Conservation (phyloP, 2,329 filamentous ascomycete genomes). For the Sphaerulina musiva region DNA sequence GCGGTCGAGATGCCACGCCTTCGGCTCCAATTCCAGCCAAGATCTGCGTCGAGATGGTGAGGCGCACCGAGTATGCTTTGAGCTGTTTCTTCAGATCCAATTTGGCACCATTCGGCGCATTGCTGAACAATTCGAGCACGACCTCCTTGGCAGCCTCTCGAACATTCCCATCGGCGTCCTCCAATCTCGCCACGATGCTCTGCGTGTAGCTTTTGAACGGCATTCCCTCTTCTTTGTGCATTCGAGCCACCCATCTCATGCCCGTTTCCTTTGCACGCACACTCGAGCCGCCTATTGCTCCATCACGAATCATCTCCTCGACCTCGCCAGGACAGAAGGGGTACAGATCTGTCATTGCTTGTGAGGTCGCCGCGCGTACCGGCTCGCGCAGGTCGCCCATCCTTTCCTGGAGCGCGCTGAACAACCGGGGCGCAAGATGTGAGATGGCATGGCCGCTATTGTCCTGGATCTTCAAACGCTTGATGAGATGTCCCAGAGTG, state of each 20-base stretch:
- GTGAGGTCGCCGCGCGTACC: conserved; percentile 65
- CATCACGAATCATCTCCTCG: conserved; percentile 71
- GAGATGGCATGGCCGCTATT: conserved; percentile 62
- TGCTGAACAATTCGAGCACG: conserved; percentile 79
- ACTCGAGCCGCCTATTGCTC: conserved; percentile 72
- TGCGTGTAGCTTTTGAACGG: conserved; percentile 80
- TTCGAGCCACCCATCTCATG: conserved; percentile 80
- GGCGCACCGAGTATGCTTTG: conserved; percentile 74
- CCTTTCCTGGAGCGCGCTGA: conserved; percentile 73
- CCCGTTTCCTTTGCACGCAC: conserved; percentile 75
- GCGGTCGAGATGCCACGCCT: conserved; percentile 19
- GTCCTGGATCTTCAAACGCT: conserved; percentile 78
- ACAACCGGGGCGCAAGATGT: conserved; percentile 60
- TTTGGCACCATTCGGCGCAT: conserved; percentile 75
- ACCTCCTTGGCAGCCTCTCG: conserved; percentile 76
- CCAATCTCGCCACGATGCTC: conserved; percentile 73
- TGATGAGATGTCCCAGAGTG: conserved; percentile 78
- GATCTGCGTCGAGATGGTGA: conserved; percentile 77
- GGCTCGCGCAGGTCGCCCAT: conserved; percentile 86
- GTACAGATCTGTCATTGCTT: conserved; percentile 73
- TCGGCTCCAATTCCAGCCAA: conserved; percentile 63
- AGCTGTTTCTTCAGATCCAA: conserved; percentile 83
- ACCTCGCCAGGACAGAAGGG: conserved; percentile 63
- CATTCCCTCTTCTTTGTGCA: conserved; percentile 72
- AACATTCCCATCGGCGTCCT: conserved; percentile 83